Base-by-base conservation (phyloP, 2,329 filamentous ascomycete species). In the Onygena corvina region DNA sequence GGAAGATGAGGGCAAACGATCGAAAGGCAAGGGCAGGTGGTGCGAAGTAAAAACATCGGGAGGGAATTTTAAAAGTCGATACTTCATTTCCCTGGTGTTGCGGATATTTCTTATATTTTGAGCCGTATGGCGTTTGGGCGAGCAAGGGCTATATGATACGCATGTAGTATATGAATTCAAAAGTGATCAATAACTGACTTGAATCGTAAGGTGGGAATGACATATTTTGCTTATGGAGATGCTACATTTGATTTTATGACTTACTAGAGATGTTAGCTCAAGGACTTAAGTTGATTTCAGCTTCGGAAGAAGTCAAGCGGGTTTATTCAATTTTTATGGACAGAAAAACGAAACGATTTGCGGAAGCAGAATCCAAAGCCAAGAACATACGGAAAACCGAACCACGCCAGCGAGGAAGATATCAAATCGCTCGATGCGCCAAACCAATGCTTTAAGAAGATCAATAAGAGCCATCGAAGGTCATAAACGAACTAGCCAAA, bases 1-100 rank as follows among this genome's bases (percentile, higher is more conserved):
- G 81, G 57, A 76, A 76, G 68, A 77, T 79, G 78, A 75, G 80
- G 61, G 78, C 76, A 60, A 87, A 87, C 61, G 70, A 76, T 60
- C 72, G 74, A 58, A 72, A 72, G 56, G 66, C 51, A 3, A 50
- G 50, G 34, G 30, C 51, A 2, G 29, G 36, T n/a, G 49, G 16
- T 3, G 14, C 42, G 7, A 33, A 31, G 18, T 46, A 30, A 14
- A 14, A 16, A n/a, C 20, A 23, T 16, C 8, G 12, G 11, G 16
- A 6, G 12, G 12, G 36, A 27, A 23, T 3, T 23, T 3, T 9
- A 31, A 46, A 46, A 33, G 42, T 30, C 16, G 27, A 46, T 18
- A 20, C 20, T 20, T 23, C 16, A 42, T 3, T 42, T 42, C 12
- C 36, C 16, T 8, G 36, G 36, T 42, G 36, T 42, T 42, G 21